Evolutionary conservation across 176 grass and related monocot species (phyloP).

Genomic region (Pontederia paniculata): DNA sequence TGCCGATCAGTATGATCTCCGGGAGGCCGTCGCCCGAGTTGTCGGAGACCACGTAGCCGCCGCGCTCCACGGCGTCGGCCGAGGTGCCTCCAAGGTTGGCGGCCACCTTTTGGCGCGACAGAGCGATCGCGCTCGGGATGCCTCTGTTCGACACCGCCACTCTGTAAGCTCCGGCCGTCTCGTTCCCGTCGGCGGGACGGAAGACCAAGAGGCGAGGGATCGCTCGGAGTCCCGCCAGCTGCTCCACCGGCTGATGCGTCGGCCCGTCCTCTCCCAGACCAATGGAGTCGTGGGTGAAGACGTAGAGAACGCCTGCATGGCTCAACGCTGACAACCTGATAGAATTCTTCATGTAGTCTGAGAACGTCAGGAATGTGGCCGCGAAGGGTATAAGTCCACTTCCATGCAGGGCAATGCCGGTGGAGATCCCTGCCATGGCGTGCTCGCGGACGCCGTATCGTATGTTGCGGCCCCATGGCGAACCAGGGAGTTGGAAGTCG

Average conservation of each 20-base stretch:
- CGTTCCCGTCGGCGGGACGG: slow-evolving; percentile 2
- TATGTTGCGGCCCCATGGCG: slow-evolving; percentile 1
- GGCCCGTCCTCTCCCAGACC: slow-evolving; percentile 5
- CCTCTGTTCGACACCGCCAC: not conserved
- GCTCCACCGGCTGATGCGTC: slow-evolving; percentile 3
- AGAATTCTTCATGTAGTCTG: slow-evolving; percentile 13
- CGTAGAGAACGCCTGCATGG: slow-evolving; percentile 6
- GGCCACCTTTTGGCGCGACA: slow-evolving; percentile 8
- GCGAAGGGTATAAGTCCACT: slow-evolving; percentile 3
- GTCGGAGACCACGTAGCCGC: slow-evolving; percentile 3
- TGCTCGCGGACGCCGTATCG: slow-evolving; percentile 10
- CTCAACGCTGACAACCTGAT: slow-evolving; percentile 9
- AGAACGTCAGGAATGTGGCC: slow-evolving; percentile 3
- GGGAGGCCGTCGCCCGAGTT: not conserved
- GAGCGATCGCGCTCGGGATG: not conserved
- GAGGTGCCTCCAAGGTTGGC: slow-evolving; percentile 9
- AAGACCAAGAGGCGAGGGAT: slow-evolving; percentile 10
- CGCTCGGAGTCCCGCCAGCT: slow-evolving; percentile 3
- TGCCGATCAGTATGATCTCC: slow-evolving; percentile 9
- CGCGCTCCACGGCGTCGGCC: not conserved
- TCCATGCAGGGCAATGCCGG: slow-evolving; percentile 9
- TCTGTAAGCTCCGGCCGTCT: not conserved
- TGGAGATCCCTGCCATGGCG: slow-evolving; percentile 11
- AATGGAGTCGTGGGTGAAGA: slow-evolving; percentile 10
- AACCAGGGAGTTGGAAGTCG: not conserved